Evolutionary conservation across 2,329 filamentous ascomycete species (phyloP).

Genomic region (Calycina marina): DNA sequence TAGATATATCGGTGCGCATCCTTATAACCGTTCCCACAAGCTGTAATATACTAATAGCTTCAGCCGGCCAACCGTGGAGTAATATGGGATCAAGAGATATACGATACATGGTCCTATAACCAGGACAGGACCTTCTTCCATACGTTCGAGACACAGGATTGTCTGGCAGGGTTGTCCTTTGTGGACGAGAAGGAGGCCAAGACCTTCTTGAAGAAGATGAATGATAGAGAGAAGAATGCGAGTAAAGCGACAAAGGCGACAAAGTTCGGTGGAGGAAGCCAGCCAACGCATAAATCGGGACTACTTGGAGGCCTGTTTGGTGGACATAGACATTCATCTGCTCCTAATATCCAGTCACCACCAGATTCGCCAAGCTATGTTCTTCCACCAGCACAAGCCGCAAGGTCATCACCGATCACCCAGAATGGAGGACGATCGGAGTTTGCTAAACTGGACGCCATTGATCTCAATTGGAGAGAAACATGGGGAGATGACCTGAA

Average conservation of each 20-base stretch:
- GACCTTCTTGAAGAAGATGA: constrained; percentile 94
- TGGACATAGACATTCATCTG: constrained; percentile 41
- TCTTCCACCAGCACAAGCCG: constrained; percentile 23
- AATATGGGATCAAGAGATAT: constrained; percentile 96
- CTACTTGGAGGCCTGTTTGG: constrained; percentile 48
- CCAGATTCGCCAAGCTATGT: constrained; percentile 39
- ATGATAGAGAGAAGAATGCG: constrained; percentile 89
- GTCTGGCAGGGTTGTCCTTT: constrained; percentile 79
- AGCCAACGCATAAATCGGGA: constrained; percentile 28
- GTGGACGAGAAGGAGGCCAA: constrained; percentile 95
- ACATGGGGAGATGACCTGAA: constrained; percentile 50
- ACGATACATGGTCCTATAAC: constrained; percentile 88
- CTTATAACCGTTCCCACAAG: constrained; percentile 54
- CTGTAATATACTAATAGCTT: constrained; percentile 65
- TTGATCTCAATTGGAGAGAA: constrained; percentile 49
- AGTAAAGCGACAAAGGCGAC: constrained; percentile 73
- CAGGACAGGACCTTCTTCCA: constrained; percentile 97
- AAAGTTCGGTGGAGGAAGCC: constrained; percentile 46
- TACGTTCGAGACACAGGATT: constrained; percentile 90
- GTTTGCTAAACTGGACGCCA: constrained; percentile 46
- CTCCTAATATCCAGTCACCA: constrained; percentile 31
- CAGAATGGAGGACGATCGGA: constrained; percentile 37
- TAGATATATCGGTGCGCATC: constrained; percentile 74
- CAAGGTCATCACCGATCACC: constrained; percentile 28
- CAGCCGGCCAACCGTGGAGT: constrained; percentile 69